phyloP scores from a whole-genome alignment of 2,329 filamentous ascomycete genomes.

The Fusarium nisikadoi region DNA sequence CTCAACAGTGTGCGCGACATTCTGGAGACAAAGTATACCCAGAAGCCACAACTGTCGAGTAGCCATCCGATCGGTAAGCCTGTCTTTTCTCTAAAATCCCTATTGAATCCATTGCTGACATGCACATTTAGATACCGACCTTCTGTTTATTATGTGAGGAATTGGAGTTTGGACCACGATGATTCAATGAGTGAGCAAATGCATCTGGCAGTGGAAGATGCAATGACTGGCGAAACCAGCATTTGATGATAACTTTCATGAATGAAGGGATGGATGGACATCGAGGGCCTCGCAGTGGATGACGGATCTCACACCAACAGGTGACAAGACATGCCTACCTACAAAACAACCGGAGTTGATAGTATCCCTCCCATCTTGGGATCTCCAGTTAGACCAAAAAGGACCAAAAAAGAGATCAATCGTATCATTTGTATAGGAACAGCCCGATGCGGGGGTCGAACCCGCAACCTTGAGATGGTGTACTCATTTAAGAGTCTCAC shows the following conservation, averaged over 20 bases:
- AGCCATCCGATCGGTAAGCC: slow-evolving; percentile 92
- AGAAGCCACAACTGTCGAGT: slow-evolving; percentile 96
- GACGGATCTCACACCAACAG: too few relatives aligned
- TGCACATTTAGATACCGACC: slow-evolving; percentile 65
- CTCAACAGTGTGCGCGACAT: slow-evolving; percentile 96
- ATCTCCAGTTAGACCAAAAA: neutral
- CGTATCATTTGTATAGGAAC: slow-evolving; percentile 48
- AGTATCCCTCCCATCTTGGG: accelerated
- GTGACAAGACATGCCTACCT: neutral
- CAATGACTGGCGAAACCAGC: neutral
- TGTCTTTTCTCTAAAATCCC: accelerated
- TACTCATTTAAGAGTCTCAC: slow-evolving; percentile 68
- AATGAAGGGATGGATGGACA: slow-evolving; percentile 5
- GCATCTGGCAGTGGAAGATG: neutral
- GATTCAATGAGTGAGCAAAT: slow-evolving; percentile 37
- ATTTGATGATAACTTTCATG: neutral
- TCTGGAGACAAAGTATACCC: slow-evolving; percentile 84
- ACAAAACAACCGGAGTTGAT: neutral
- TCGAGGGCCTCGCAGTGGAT: neutral
- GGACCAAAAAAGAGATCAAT: slow-evolving; percentile 11
- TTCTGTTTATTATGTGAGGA: slow-evolving; percentile 73
- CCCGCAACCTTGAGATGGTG: slow-evolving; percentile 65
- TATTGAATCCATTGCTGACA: slow-evolving; percentile 13
- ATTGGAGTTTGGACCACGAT: slow-evolving; percentile 63
- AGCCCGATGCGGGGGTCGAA: slow-evolving; percentile 61